Evolutionary conservation across 2,329 filamentous ascomycete genomes (phyloP).

Genomic region (Aspergillus ustus): DNA sequence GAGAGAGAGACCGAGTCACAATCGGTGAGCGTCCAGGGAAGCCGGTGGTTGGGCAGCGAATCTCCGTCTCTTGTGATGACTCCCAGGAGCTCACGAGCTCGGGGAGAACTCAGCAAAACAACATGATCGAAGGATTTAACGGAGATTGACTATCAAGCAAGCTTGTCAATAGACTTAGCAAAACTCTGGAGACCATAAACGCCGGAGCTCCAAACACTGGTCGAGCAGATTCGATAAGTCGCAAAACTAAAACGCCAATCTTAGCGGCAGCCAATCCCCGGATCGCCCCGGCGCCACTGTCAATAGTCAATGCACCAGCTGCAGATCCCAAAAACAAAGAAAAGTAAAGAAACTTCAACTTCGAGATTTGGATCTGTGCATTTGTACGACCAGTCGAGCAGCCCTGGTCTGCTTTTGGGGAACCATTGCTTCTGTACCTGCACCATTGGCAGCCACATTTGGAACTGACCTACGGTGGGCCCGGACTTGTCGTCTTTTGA

Average conservation of each 20-base stretch:
- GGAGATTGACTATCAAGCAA: background rate
- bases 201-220: background rate
- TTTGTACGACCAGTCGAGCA: background rate
- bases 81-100: background rate
- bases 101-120: background rate
- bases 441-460: conserved; percentile 18
- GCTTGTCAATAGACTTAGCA: background rate
- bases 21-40: background rate
- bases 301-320: conserved; percentile 11
- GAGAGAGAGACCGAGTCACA: background rate
- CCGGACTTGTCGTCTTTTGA: background rate
- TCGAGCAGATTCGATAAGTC: conserved; percentile 8
- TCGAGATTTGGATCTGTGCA: conserved; percentile 7
- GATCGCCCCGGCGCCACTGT: conserved; percentile 13
- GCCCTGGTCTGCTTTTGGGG: background rate
- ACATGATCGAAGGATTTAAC: background rate
- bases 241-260: conserved; percentile 5
- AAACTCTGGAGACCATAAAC: background rate
- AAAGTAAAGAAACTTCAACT: background rate
- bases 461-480: conserved; percentile 3
- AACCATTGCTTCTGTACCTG: background rate
- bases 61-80: background rate
- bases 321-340: conserved; percentile 12
- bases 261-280: conserved; percentile 9
- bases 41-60: background rate